A percentile compares a stretch with the other conserved stretches of the same genome.
phyloP scores from a whole-genome alignment of 2,329 filamentous ascomycete species.

The Venturia oleaginea region DNA sequence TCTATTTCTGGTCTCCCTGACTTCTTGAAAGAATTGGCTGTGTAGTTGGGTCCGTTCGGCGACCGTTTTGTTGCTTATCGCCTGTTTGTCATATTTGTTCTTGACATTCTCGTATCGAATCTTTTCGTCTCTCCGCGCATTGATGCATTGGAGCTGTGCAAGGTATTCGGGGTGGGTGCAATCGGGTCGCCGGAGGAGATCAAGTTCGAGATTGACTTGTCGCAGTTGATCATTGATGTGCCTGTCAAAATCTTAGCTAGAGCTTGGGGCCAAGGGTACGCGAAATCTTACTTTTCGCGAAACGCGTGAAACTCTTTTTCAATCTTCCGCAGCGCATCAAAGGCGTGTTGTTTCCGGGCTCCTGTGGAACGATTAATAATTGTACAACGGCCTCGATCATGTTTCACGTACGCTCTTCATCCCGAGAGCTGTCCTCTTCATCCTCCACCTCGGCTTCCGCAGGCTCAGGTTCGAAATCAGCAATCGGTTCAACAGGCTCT shows the following conservation, averaged over 20 bases:
- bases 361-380: slow-evolving; percentile 38
- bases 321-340: slow-evolving; percentile 69
- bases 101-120: slow-evolving; percentile 66
- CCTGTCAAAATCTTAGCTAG: slow-evolving; percentile 27
- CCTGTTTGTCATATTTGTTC: slow-evolving; percentile 62
- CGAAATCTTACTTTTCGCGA: slow-evolving; percentile 56
- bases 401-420: slow-evolving; percentile 28
- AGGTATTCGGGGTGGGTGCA: slow-evolving; percentile 83
- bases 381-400: background rate
- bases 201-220: slow-evolving; percentile 61
- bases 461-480: slow-evolving; percentile 26
- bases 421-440: slow-evolving; percentile 26
- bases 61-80: slow-evolving; percentile 64
- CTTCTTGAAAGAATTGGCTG: slow-evolving; percentile 80
- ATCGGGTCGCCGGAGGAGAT: slow-evolving; percentile 48
- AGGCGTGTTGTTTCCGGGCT: slow-evolving; percentile 67
- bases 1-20: slow-evolving; percentile 73
- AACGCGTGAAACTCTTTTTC: slow-evolving; percentile 85
- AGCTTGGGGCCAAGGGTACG: background rate
- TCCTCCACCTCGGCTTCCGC: slow-evolving; percentile 39
- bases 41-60: slow-evolving; percentile 79
- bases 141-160: slow-evolving; percentile 79
- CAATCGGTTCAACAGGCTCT: slow-evolving; percentile 18
- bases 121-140: slow-evolving; percentile 73
- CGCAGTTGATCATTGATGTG: slow-evolving; percentile 70